Percentiles rank a stretch among this genome's conserved stretches.
These are phyloP conservation scores for Stropharia rugosoannulata DNA, from an alignment of 768 basidiomycete genomes.

Conservation along the genomic window DNA sequence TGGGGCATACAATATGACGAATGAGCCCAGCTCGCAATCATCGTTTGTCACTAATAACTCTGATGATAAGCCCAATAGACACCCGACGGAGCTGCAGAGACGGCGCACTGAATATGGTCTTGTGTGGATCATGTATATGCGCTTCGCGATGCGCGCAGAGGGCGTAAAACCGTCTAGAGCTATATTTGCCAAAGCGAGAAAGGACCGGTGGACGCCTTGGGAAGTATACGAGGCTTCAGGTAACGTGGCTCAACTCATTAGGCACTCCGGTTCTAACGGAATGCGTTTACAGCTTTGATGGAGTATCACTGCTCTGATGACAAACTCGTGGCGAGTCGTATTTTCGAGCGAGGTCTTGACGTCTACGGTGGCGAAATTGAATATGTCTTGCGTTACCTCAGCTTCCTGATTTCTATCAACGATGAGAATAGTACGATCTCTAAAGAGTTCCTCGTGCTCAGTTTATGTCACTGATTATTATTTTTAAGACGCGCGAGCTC, in stretches of 20 bases:
- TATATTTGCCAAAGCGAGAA: conserved; percentile 81
- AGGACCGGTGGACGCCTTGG: conserved; percentile 78
- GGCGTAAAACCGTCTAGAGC: conserved; percentile 77
- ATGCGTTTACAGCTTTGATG: conserved; percentile 66
- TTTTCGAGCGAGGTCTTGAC: conserved; percentile 93
- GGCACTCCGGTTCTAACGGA: conserved; percentile 1
- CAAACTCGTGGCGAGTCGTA: conserved; percentile 76
- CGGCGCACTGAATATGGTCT: conserved; percentile 72
- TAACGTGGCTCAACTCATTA: conserved; percentile 26
- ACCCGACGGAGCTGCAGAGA: conserved; percentile 54
- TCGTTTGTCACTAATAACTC: conserved; percentile 34
- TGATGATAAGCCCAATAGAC: conserved; percentile 53
- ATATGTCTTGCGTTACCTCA: conserved; percentile 85
- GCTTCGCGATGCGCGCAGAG: conserved; percentile 87
- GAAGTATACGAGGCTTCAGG: conserved; percentile 93
- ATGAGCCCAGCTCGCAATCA: conserved; percentile 30
- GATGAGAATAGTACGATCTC: conserved; percentile 85
- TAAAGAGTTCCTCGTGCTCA: background rate
- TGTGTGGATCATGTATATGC: conserved; percentile 90
- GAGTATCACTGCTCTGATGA: conserved; percentile 91
- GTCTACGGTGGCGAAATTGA: conserved; percentile 79
- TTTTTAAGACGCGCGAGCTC: conserved; percentile 82
- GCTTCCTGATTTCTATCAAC: conserved; percentile 91
- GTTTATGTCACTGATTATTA: conserved; percentile 8
- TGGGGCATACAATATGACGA: background rate